Percentiles rank a stretch among this genome's conserved stretches.
Conservation (phyloP, 371 early-diverging fungal species). For the Mortierella sp. region DNA sequence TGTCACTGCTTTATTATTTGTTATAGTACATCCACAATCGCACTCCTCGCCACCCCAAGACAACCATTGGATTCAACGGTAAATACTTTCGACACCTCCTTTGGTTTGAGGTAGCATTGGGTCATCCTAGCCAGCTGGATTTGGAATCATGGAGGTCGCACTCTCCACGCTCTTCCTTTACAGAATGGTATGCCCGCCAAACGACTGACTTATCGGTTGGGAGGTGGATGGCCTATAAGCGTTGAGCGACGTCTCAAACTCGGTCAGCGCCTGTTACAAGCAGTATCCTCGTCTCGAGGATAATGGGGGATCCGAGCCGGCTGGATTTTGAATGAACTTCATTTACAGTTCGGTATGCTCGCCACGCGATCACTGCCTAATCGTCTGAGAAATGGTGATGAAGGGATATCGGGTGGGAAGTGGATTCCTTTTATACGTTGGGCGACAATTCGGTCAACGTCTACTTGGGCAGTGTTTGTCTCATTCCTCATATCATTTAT, state of each 20-base stretch:
- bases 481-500: constrained; percentile 10
- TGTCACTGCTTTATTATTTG: no score
- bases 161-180: constrained; percentile 24
- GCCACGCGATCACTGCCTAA: constrained; percentile 22
- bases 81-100: constrained; percentile 5
- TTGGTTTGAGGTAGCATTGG: constrained; percentile 22
- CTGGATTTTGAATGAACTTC: constrained; percentile 19
- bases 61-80: no score
- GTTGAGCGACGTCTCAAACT: constrained; percentile 14
- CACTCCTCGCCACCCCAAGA: no score
- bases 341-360: constrained; percentile 24
- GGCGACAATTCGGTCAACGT: constrained; percentile 24
- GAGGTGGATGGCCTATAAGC: constrained; percentile 25
- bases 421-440: constrained; percentile 29
- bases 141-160: constrained; percentile 16
- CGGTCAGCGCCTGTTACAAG: constrained; percentile 28
- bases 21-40: no score
- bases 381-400: constrained; percentile 14
- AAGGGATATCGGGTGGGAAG: constrained; percentile 24
- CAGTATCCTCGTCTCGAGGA: constrained; percentile 20
- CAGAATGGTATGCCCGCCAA: constrained; percentile 24
- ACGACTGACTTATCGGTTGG: constrained; percentile 27
- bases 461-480: constrained; percentile 31
- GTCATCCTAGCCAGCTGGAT: constrained; percentile 23
- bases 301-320: constrained; percentile 16